Conservation (phyloP, 192 early-diverging fungal species). For the Irineochytrium annulatum region DNA sequence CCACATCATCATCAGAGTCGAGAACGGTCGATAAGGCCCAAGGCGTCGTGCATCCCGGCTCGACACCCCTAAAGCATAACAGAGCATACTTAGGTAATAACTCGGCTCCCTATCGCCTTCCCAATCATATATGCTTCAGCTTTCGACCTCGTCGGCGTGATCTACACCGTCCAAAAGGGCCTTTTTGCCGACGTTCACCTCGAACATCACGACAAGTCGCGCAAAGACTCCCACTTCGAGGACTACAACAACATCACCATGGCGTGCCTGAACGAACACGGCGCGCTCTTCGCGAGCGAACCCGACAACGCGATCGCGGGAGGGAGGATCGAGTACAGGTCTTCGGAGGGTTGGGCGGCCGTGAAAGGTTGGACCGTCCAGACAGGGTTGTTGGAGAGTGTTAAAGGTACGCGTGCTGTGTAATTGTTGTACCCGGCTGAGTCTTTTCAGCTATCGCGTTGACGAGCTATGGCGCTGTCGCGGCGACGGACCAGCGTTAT, state of each 20-base stretch:
- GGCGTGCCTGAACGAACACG: conserved; percentile 64
- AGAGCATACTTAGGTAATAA: conserved; percentile 38
- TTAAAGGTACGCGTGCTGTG: conserved; percentile 35
- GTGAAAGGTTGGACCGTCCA: conserved; percentile 74
- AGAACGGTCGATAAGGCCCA: conserved; percentile 34
- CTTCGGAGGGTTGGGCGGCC: conserved; percentile 64
- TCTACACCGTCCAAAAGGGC: conserved; percentile 63
- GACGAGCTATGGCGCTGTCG: conserved; percentile 62
- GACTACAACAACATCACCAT: conserved; percentile 75
- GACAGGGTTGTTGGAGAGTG: conserved; percentile 66
- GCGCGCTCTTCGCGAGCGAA: conserved; percentile 70
- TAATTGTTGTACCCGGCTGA: conserved; percentile 2
- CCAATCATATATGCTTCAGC: conserved; percentile 60
- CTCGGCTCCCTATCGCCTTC: neutral
- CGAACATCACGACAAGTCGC: conserved; percentile 82
- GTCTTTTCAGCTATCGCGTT: conserved; percentile 58
- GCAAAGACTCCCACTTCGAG: conserved; percentile 76
- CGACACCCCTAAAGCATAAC: conserved; percentile 54
- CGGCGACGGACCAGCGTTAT: conserved; percentile 68
- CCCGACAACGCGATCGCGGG: conserved; percentile 18
- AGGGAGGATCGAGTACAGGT: conserved; percentile 49
- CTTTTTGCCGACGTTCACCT: conserved; percentile 76
- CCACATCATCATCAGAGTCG: conserved; percentile 3
- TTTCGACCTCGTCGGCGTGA: conserved; percentile 81
- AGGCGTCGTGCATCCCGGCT: conserved; percentile 79